Evolutionary conservation across 2,329 filamentous ascomycete genomes (phyloP).

Genomic region (Sarocladiaceae sp.): DNA sequence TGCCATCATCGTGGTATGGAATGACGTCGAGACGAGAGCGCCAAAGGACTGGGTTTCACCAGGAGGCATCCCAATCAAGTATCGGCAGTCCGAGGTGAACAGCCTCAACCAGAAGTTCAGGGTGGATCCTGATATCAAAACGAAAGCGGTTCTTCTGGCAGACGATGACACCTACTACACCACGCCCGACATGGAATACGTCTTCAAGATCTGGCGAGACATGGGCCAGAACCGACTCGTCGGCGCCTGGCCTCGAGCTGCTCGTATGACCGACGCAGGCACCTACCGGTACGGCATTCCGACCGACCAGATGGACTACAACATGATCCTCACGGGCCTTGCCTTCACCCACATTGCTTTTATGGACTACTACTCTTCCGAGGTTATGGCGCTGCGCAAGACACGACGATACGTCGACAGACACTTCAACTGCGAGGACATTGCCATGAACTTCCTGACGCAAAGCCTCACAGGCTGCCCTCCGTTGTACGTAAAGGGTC

Average conservation of each 20-base stretch:
- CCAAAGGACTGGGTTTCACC: conserved; percentile 16
- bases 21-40: conserved; percentile 17
- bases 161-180: conserved; percentile 22
- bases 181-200: conserved; percentile 18
- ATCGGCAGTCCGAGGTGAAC: conserved; percentile 17
- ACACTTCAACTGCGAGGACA: conserved; percentile 18
- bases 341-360: conserved; percentile 17
- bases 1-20: conserved; percentile 22
- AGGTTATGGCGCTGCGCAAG: conserved; percentile 10
- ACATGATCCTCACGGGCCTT: conserved; percentile 16
- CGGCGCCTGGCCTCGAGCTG: conserved; percentile 14
- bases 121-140: conserved; percentile 17
- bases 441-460: conserved; percentile 17
- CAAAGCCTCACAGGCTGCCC: conserved; percentile 13
- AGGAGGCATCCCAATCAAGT: conserved; percentile 19
- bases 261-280: conserved; percentile 8
- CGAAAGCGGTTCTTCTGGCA: conserved; percentile 18
- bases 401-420: conserved; percentile 16
- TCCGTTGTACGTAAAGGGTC: conserved; percentile 13
- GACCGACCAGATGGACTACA: conserved; percentile 9
- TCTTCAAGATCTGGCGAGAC: conserved; percentile 19
- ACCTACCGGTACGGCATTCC: conserved; percentile 12
- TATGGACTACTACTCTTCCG: conserved; percentile 15
- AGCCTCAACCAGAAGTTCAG: conserved; percentile 20
- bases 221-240: conserved; percentile 15